Conservation (phyloP, 1,284 basidiomycete species). For the Cutaneotrichosporon cutaneum region DNA sequence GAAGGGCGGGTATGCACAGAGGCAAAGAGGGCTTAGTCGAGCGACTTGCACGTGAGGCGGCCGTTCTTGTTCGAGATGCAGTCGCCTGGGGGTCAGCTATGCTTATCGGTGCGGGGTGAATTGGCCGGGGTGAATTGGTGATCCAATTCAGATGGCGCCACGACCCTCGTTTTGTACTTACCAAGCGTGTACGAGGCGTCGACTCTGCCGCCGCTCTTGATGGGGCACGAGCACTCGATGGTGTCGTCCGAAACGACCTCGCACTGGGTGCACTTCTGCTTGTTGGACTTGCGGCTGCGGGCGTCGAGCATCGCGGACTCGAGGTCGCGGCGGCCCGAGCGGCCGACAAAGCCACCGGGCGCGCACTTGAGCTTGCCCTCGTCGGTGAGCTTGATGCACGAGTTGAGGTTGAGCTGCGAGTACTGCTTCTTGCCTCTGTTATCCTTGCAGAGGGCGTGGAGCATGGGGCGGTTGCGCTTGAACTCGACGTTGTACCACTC, state of each 20-base stretch:
- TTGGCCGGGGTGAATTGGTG: background rate
- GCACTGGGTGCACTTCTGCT: background rate
- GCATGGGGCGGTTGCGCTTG: background rate
- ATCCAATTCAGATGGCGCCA: background rate
- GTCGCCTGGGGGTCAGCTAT: slow-evolving; percentile 1
- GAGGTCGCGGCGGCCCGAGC: background rate
- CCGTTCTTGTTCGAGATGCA: slow-evolving; percentile 4
- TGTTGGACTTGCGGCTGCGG: background rate
- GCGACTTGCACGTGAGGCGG: background rate
- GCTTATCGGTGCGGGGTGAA: background rate
- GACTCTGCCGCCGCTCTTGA: background rate
- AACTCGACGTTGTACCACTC: background rate
- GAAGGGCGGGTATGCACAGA: background rate
- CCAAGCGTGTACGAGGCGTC: slow-evolving; percentile 3
- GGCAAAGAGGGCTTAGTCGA: background rate
- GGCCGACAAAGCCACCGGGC: background rate
- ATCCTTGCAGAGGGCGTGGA: background rate
- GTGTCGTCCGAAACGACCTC: background rate
- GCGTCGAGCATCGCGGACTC: background rate
- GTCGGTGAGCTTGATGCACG: background rate
- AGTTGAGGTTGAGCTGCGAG: slow-evolving; percentile 1
- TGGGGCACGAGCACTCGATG: slow-evolving; percentile 8
- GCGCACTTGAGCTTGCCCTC: background rate
- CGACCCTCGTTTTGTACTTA: background rate
- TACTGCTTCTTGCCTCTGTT: slow-evolving; percentile 1